These are phyloP conservation scores for Fonsecaea monophora DNA, from an alignment of 2,329 filamentous ascomycete genomes.

Conservation along the genomic window DNA sequence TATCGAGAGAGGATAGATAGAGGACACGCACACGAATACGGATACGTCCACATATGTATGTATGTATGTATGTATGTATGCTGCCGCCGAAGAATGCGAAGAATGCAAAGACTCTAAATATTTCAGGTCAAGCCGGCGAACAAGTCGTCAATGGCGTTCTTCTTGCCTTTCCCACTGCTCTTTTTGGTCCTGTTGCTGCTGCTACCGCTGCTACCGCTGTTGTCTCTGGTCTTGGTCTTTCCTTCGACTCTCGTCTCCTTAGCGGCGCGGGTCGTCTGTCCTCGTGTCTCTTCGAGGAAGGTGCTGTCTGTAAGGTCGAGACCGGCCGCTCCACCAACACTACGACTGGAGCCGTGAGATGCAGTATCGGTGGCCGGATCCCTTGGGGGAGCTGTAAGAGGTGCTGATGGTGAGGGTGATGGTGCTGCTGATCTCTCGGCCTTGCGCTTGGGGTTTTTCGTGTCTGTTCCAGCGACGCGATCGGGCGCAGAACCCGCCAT, in stretches of 20 bases:
- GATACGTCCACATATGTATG: too few relatives aligned
- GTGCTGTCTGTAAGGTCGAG: too few relatives aligned
- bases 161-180: constrained; percentile 39
- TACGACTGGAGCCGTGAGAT: not conserved
- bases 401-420: not conserved
- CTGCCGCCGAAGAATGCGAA: too few relatives aligned
- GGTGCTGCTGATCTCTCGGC: not conserved
- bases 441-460: not conserved
- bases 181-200: not conserved
- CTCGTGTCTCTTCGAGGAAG: too few relatives aligned
- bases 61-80: too few relatives aligned
- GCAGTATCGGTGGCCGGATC: not conserved
- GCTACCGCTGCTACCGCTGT: not conserved
- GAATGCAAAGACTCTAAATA: too few relatives aligned
- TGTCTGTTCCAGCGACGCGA: not conserved
- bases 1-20: too few relatives aligned
- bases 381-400: not conserved
- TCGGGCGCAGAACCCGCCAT: not conserved
- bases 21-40: too few relatives aligned
- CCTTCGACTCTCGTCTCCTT: not conserved
- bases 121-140: constrained; percentile 66
- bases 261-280: too few relatives aligned
- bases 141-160: constrained; percentile 74
- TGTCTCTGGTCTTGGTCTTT: not conserved
- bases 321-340: too few relatives aligned